Evolutionary conservation across 305 asterid species (phyloP), one percentile per base, ranked within the genome.

Genomic region (Solanum hybrid): DNA sequence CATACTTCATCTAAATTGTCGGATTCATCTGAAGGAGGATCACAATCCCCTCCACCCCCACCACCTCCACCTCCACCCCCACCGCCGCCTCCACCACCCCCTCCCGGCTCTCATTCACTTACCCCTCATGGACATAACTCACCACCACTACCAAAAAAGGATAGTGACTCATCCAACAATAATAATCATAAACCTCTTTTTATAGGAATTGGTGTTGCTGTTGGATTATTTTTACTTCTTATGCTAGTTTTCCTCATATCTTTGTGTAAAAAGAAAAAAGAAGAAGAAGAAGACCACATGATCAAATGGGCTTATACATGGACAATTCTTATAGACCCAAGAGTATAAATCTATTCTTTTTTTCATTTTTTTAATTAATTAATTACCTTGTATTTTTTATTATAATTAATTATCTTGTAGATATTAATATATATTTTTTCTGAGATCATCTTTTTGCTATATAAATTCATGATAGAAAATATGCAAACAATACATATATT

Each of bases 171-270:
- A 74, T 73, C 92, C 6, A 71, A 89, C 33, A 89, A 94, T 35
- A 61, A 81, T 37, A 13, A 85, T n/a, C 81, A 90, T 64, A 82
- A 26, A 34, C 84, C 91, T 28, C 28, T 95, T 3, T 90, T 94
- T 36, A 94, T 93, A 4, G 98, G 98, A 88, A 94, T 91, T n/a
- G 95, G 95, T 0, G 95, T 91, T 0, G 96, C 96, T 4, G 97
- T 92, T 5, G 96, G 92, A 81, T 74, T 96, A 20, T 90, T 96
- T 86, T 88, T 96, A 11, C 87, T 93, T 37, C 33, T 95, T 31
- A 37, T 94, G 92, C 73, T 96, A 26, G 92, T 91, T 29, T 89
- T 92, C 83, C 35, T 95, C 80, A 33, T 94, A 29, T 90, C 92
- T 75, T 92, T 96, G 36, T 57, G 90, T 31, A 93, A 51, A 76